Evolutionary conservation across 768 basidiomycete species (phyloP), one percentile per base, ranked within the genome.

Genomic region (Flagelloscypha sp.): DNA sequence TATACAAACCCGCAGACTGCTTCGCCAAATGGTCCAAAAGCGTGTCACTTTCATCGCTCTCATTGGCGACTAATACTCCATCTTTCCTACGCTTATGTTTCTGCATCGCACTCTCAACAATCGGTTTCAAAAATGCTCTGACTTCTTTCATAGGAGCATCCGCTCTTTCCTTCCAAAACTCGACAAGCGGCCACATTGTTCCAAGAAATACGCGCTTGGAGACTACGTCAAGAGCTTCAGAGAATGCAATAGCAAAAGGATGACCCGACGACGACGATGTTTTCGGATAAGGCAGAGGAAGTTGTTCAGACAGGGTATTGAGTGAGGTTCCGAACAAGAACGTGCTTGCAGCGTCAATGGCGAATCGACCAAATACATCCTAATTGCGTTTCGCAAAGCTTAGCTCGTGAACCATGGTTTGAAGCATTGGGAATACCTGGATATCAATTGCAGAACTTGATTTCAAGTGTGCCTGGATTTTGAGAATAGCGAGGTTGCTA

Each of bases 291-390:
- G 72, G 62, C 27, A 44, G 47, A 6, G 46, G 50, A 1, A 77
- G 56, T 4, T 61, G 63, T 0, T 60, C 68, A 5, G 58, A 57
- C 15, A 76, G 66, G 4, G 68, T 69, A 27, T 49, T 49, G 11
- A 75, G 64, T 30, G 66, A 56, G 20, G 65, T 53, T 17, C 63
- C 68, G 42, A 77, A 76, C 19, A 78, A 63, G 43, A 76, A 79
- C 28, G 73, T 68, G 0, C 74, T 66, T 1, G 73, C 74, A 0
- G 71, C 67, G 49, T 78, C 76, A 33, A 78, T 55, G 0, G 76
- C 78, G 52, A 76, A 79, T 2, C 74, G 64, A 0, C 65, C 64
- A 3, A 67, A 63, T 37, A 71, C 58, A 36, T 76, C 74, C 69
- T 74, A 35, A 24, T n/a, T 11, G 8, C 8, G 9, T 1, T 6